These are phyloP conservation scores for Diaporthe amygdali DNA, from an alignment of 2,329 filamentous ascomycete species.

Conservation along the genomic window DNA sequence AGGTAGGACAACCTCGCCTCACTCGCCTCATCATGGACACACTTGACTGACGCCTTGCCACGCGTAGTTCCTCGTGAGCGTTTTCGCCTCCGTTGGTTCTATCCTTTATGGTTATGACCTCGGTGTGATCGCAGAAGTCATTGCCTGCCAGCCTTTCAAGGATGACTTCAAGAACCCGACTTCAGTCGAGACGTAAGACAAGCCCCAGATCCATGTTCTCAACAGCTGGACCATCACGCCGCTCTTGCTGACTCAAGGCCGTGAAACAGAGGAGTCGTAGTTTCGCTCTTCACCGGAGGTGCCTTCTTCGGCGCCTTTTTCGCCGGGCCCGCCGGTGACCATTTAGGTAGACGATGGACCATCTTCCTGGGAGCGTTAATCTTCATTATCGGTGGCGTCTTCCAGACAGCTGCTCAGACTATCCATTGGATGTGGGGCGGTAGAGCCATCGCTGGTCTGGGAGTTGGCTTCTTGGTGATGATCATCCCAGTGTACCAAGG, in stretches of 20 bases:
- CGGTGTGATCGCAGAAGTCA: conserved; percentile 57
- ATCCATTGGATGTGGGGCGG: conserved; percentile 71
- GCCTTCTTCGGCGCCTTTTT: conserved; percentile 73
- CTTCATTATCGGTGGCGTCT: conserved; percentile 73
- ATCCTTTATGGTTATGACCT: conserved; percentile 62
- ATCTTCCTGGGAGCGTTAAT: conserved; percentile 74
- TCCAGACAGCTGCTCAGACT: conserved; percentile 72
- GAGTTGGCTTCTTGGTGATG: conserved; percentile 52
- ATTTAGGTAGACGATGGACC: conserved; percentile 71
- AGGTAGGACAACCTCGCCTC: conserved; percentile 18
- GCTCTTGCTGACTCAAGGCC: not conserved
- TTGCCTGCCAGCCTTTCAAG: conserved; percentile 47
- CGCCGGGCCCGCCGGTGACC: conserved; percentile 68
- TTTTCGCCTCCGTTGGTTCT: conserved; percentile 62
- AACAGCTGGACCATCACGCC: conserved; percentile 14
- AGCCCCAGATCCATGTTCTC: not conserved
- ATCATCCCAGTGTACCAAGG: conserved; percentile 73
- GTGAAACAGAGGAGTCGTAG: conserved; percentile 65
- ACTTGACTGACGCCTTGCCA: conserved; percentile 20
- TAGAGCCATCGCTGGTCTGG: conserved; percentile 71
- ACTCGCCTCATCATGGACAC: not conserved
- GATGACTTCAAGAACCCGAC: conserved; percentile 33
- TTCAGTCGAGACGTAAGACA: conserved; percentile 41
- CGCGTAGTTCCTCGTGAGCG: conserved; percentile 53
- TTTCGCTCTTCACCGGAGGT: conserved; percentile 79